Evolutionary conservation across 768 basidiomycete species (phyloP), one percentile per base, ranked within the genome.

Genomic region (Coprinopsis sp.): DNA sequence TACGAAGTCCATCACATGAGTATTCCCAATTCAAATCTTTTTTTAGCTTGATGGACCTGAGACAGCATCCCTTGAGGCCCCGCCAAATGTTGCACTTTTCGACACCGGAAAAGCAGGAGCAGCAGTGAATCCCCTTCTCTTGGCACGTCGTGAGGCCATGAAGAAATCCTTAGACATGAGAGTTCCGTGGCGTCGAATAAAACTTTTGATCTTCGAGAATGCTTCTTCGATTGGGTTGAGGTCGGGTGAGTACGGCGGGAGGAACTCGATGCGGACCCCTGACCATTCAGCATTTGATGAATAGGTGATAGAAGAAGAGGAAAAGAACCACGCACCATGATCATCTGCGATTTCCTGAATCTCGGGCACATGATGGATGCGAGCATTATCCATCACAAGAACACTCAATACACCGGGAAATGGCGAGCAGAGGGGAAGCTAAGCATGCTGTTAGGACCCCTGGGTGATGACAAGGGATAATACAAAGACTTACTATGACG

Each of bases 171-270:
- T n/a, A n/a, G n/a, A n/a, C n/a, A n/a, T n/a, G n/a, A n/a, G n/a
- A n/a, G n/a, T n/a, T n/a, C n/a, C n/a, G n/a, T 68, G 50, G 1
- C 58, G 41, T 3, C 52, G 53, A 29, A 69, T 55, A 36, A 59
- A 63, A 7, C 46, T 47, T 38, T 71, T 70, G 54, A 70, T 59
- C 39, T 62, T 57, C 1, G 63, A 67, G 44, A 71, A 71, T 0
- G 65, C 67, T 45, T 69, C 64, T 47, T 72, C 62, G 14, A 69
- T 69, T 0, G 70, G 69, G 37, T 72, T 70, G 29, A 66, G 43
- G 36, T 72, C 68, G 0, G 68, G 69, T 0, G 69, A 72, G 46
- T 71, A 72, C 3, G 64, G 67, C 0, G 64, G 68, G 7, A 71
- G 58, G 41, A 51, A 70, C 23, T 58, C 50, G 16, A 67, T 33